Evolutionary conservation across 148 eudicot genomes (phyloP).

Genomic region (Gaultheria prostrata): DNA sequence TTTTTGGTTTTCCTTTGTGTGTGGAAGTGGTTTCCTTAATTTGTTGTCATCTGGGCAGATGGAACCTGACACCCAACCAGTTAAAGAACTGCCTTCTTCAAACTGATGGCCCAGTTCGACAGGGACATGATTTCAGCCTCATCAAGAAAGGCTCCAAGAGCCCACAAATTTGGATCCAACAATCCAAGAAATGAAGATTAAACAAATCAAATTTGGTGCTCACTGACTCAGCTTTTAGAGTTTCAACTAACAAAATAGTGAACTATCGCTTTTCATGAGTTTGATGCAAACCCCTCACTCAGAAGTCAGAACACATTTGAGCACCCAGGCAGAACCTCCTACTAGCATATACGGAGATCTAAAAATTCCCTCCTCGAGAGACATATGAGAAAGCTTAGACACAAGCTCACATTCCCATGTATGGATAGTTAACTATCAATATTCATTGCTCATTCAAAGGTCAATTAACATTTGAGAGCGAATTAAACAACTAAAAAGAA

Average conservation of each 20-base stretch:
- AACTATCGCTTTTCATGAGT: constrained; percentile 2
- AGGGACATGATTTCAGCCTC: background rate
- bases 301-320: background rate
- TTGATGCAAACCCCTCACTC: too few species aligned
- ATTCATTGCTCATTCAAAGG: background rate
- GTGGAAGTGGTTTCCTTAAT: background rate
- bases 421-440: background rate
- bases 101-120: background rate
- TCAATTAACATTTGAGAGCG: background rate
- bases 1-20: background rate
- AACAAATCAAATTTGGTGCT: background rate
- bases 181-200: constrained; percentile 2
- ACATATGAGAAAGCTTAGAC: background rate
- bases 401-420: background rate
- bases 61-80: background rate
- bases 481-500: background rate
- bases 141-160: background rate
- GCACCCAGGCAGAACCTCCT: background rate
- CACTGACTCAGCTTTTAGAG: background rate
- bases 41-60: background rate
- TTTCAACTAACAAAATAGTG: background rate
- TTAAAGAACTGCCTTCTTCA: background rate
- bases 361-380: background rate
- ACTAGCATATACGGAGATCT: background rate
- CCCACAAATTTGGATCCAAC: background rate